A percentile compares a stretch with the other conserved stretches of the same genome.
phyloP scores from a whole-genome alignment of 805 yeast genomes.

The Barnettozyma sucrosica region DNA sequence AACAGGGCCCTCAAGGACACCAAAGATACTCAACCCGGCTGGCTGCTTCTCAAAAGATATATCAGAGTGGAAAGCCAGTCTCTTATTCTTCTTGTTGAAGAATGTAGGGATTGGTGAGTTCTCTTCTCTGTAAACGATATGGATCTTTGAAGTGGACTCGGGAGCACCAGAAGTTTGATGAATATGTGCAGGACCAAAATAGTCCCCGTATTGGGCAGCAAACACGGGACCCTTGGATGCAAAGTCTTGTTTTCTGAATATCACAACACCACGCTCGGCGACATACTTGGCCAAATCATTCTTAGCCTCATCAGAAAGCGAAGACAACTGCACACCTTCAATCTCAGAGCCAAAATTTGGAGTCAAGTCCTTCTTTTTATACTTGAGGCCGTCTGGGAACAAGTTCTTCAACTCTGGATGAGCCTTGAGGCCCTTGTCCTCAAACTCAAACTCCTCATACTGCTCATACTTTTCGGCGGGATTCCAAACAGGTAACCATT shows the following conservation, averaged over 20 bases:
- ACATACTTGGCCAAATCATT: slow-evolving; percentile 65
- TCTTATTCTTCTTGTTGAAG: slow-evolving; percentile 1
- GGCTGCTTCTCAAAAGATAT: slow-evolving; percentile 63
- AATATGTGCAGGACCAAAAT: slow-evolving; percentile 66
- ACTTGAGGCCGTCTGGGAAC: slow-evolving; percentile 1
- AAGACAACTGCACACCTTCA: slow-evolving; percentile 52
- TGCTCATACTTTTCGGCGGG: slow-evolving; percentile 11
- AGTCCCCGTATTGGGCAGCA: slow-evolving; percentile 46
- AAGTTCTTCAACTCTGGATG: slow-evolving; percentile 4
- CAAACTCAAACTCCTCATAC: slow-evolving; percentile 5
- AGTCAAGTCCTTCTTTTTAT: slow-evolving; percentile 1
- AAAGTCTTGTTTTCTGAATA: slow-evolving; percentile 54
- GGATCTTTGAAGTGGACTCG: slow-evolving; percentile 45
- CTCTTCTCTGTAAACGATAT: slow-evolving; percentile 43
- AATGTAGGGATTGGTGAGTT: neutral
- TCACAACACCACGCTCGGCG: slow-evolving; percentile 66
- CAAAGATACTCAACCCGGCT: slow-evolving; percentile 55
- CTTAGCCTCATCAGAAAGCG: slow-evolving; percentile 46
- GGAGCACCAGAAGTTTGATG: slow-evolving; percentile 77
- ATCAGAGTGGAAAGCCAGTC: slow-evolving; percentile 51
- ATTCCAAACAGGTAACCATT: slow-evolving; percentile 12
- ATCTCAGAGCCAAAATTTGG: slow-evolving; percentile 36
- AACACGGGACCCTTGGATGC: slow-evolving; percentile 46
- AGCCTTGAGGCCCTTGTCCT: slow-evolving; percentile 11
- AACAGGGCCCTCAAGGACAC: slow-evolving; percentile 44